A percentile compares a stretch with the other conserved stretches of the same genome.
phyloP scores from a whole-genome alignment of 139 green algal species.

The Chara braunii region DNA sequence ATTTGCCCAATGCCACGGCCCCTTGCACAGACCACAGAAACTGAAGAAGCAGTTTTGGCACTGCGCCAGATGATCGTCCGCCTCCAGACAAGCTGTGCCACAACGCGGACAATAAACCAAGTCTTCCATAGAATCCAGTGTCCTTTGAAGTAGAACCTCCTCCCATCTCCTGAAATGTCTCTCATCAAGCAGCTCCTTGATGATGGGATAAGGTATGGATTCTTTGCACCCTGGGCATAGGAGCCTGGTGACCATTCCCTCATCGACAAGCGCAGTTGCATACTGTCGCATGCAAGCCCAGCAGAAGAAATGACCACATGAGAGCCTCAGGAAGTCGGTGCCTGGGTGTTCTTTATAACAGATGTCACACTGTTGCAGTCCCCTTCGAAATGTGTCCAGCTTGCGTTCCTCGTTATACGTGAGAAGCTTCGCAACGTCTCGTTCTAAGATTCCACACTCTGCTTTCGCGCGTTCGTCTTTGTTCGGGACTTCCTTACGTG shows the following conservation, averaged over 20 bases:
- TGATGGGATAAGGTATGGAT: conserved; percentile 40
- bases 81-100: conserved; percentile 56
- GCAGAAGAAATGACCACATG: conserved; percentile 71
- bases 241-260: conserved; percentile 55
- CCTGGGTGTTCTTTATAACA: conserved; percentile 33
- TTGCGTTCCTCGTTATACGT: conserved; percentile 14
- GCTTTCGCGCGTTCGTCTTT: conserved; percentile 1
- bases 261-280: conserved; percentile 45
- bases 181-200: conserved; percentile 13
- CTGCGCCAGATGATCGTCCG: conserved; percentile 38
- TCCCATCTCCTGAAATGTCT: conserved; percentile 60
- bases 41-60: conserved; percentile 30
- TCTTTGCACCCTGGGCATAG: conserved; percentile 61
- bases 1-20: conserved; percentile 4
- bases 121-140: conserved; percentile 70
- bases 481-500: neutral
- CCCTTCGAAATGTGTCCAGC: neutral
- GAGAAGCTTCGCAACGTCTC: conserved; percentile 2
- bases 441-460: conserved; percentile 11
- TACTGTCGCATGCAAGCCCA: conserved; percentile 51
- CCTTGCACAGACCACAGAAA: conserved; percentile 28
- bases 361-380: conserved; percentile 18
- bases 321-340: conserved; percentile 12
- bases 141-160: conserved; percentile 58
- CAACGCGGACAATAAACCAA: conserved; percentile 78